These are phyloP conservation scores for Termitomyces heimii DNA, from an alignment of 768 basidiomycete genomes.

Conservation along the genomic window DNA sequence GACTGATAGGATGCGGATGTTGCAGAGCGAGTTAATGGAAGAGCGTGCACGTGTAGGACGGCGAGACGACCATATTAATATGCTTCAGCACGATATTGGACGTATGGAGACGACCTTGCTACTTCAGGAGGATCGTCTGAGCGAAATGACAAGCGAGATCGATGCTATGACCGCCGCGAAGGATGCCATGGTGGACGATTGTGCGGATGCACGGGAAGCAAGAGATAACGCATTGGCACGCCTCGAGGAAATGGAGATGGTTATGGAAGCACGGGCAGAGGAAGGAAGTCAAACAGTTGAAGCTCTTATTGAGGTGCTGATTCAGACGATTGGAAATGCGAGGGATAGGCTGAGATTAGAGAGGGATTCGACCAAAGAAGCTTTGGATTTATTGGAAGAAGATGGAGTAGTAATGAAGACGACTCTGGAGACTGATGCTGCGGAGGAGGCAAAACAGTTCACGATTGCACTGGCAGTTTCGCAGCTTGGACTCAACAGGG, in stretches of 20 bases:
- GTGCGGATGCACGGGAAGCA: conserved; percentile 68
- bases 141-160: conserved; percentile 64
- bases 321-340: conserved; percentile 28
- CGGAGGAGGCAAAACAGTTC: conserved; percentile 13
- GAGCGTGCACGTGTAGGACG: conserved; percentile 60
- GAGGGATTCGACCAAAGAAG: conserved; percentile 5
- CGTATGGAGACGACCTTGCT: conserved; percentile 70
- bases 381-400: conserved; percentile 4
- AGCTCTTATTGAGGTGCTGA: conserved; percentile 31
- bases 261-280: conserved; percentile 32
- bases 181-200: conserved; percentile 81
- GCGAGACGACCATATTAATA: conserved; percentile 67
- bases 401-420: background rate
- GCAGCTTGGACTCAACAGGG: conserved; percentile 8
- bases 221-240: conserved; percentile 56
- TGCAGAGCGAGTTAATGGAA: conserved; percentile 63
- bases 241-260: conserved; percentile 59
- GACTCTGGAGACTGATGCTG: conserved; percentile 3
- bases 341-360: conserved; percentile 16
- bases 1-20: conserved; percentile 44
- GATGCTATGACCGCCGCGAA: conserved; percentile 63
- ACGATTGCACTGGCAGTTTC: conserved; percentile 21
- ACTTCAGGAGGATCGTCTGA: conserved; percentile 68
- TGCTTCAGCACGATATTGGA: conserved; percentile 75
- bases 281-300: conserved; percentile 29